Conservation (phyloP, 1,139 yeast genomes). For the Hyphopichia pseudoburtonii region DNA sequence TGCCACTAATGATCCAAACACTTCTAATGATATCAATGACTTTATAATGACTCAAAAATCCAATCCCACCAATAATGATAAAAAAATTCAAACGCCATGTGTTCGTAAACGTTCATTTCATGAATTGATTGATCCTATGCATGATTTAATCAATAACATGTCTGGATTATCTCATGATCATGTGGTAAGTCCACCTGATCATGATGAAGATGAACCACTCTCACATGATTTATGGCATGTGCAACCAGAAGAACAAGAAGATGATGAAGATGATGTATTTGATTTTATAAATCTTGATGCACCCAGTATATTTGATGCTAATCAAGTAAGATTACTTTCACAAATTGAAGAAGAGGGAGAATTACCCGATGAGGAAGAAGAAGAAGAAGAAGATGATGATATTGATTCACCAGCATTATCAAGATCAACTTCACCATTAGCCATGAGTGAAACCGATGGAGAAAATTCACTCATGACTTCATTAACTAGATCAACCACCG, state of each 20-base stretch:
- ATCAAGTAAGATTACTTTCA: conserved; percentile 5
- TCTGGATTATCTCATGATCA: conserved; percentile 23
- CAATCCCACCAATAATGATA: too few species aligned
- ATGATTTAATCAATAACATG: conserved; percentile 28
- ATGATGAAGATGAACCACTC: conserved; percentile 2
- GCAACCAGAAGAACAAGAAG: not conserved
- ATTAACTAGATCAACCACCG: conserved; percentile 47
- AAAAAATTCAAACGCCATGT: not conserved
- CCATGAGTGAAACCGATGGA: conserved; percentile 28
- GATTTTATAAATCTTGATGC: conserved; percentile 18
- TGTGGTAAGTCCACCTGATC: not conserved
- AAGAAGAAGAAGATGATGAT: conserved; percentile 26
- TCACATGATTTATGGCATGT: conserved; percentile 4
- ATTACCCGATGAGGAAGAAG: conserved; percentile 14
- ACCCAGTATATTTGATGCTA: conserved; percentile 13
- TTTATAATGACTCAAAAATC: too few species aligned
- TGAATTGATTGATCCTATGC: conserved; percentile 25
- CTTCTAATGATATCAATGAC: too few species aligned
- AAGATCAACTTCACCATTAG: conserved; percentile 40
- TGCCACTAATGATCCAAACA: not conserved
- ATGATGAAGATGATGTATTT: conserved; percentile 14
- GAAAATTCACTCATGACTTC: conserved; percentile 40
- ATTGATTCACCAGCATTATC: conserved; percentile 33
- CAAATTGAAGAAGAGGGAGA: conserved; percentile 6
- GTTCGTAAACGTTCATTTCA: conserved; percentile 30